Base-by-base conservation (phyloP, 371 early-diverging fungal species). In the Mucor irregularis region DNA sequence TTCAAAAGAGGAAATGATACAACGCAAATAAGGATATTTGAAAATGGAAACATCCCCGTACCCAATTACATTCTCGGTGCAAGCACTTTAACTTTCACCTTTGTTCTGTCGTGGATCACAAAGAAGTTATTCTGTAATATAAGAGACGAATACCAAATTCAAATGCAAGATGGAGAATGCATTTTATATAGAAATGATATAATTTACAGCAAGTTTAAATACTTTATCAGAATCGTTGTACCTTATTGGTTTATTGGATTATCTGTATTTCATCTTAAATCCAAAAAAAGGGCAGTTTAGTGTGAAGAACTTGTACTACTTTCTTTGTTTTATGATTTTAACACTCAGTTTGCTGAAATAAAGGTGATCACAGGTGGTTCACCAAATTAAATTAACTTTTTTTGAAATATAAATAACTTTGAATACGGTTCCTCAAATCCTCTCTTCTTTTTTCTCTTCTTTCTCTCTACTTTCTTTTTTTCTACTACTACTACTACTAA, bases 191-290 rank as follows among this genome's bases (percentile, higher is more conserved):
- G 56, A 48, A 48, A 56, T 25, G 49, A 56, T 31, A 11, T 47
- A 22, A 30, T 39, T 6, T 48, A 31, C 16, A 56, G 40, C 13
- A 37, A 7, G 31, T 22, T 28, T 31, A 26, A 22, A 3, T 48
- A 14, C 16, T 11, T 48, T 33, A 8, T 40, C 5, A 14, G 14
- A 40, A 48, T 21, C 4, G 33, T 56, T 5, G 29, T 55, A 24
- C 56, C 56, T 31, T 56, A 30, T 25, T 48, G 31, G 29, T 31
- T 56, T n/a, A 56, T 56, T 48, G 49, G 56, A 39, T 31, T 56
- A 21, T 39, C 40, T 16, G 42, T 48, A 10, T 48, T 29, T 39
- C 38, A 39, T 25, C 39, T 46, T 11, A 17, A 33, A 44, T 14
- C 21, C n/a, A 49, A 35, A 21, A 24, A 49, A 35, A 22, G 24